Evolutionary conservation across 352 stramenopile species (phyloP).

Genomic region (Phytopythium litorale): DNA sequence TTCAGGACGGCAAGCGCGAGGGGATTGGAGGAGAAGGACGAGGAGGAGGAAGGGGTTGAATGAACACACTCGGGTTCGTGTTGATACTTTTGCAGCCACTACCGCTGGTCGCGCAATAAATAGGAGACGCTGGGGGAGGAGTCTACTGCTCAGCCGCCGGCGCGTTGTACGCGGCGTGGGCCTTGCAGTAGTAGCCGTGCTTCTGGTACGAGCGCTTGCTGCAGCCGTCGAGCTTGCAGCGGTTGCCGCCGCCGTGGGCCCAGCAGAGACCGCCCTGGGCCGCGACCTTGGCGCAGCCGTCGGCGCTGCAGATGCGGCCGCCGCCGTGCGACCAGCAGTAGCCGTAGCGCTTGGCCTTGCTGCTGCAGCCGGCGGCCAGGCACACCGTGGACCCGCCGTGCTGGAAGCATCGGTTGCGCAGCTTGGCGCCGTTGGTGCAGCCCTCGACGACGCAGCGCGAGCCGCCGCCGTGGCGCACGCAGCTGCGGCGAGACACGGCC

Average conservation of each 20-base stretch:
- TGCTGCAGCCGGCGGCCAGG: constrained; percentile 50
- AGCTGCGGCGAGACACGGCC: constrained; percentile 48
- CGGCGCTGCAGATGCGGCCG: constrained; percentile 58
- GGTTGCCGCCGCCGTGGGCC: constrained; percentile 75
- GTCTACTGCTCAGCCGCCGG: not conserved
- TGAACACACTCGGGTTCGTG: no score
- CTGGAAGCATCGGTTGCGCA: constrained; percentile 76
- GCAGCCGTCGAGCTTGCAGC: constrained; percentile 59
- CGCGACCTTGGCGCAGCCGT: constrained; percentile 59
- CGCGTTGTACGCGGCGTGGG: constrained; percentile 34
- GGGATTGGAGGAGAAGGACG: no score
- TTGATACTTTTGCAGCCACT: no score
- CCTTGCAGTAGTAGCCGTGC: constrained; percentile 68
- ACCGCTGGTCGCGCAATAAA: no score
- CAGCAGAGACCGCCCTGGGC: constrained; percentile 69
- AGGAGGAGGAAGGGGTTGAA: no score
- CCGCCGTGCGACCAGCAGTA: constrained; percentile 81
- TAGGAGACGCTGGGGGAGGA: no score
- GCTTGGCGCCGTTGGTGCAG: constrained; percentile 68
- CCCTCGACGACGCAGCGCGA: constrained; percentile 42
- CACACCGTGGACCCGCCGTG: constrained; percentile 72
- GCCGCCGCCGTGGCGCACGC: constrained; percentile 40
- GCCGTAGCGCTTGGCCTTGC: constrained; percentile 78
- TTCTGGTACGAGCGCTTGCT: constrained; percentile 75
- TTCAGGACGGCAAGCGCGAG: no score